A percentile compares a stretch with the other conserved stretches of the same genome.
phyloP scores from a whole-genome alignment of 75 land plant genomes.

The Pinus albicaulis region DNA sequence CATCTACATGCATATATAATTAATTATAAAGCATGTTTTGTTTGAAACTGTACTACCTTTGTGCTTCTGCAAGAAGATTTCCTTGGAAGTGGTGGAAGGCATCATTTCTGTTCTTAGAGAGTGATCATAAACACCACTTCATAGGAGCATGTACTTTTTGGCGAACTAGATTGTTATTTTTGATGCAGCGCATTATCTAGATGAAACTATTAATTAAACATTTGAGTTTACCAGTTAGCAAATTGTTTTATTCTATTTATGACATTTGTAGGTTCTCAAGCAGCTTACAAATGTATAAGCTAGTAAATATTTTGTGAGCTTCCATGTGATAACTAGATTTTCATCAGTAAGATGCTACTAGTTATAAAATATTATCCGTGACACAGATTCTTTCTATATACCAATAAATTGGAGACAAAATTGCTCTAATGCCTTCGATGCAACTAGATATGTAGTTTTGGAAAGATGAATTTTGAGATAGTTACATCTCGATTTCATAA shows the following conservation, averaged over 20 bases:
- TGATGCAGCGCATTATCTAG: neutral
- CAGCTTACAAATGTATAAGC: neutral
- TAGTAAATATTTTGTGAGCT: neutral
- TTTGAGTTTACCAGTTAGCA: neutral
- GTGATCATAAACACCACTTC: neutral
- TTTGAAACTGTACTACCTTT: neutral
- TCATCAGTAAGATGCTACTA: neutral
- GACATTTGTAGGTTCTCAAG: neutral
- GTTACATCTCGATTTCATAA: neutral
- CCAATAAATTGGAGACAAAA: neutral
- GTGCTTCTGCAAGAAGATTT: neutral
- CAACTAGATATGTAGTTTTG: constrained; percentile 6
- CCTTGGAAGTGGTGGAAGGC: neutral
- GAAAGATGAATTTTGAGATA: neutral
- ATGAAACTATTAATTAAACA: neutral
- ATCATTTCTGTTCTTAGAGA: neutral
- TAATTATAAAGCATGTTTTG: neutral
- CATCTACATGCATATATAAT: neutral
- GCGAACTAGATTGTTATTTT: neutral
- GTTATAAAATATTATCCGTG: neutral
- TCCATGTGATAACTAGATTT: neutral
- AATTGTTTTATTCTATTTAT: neutral
- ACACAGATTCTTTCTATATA: neutral
- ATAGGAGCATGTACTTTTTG: neutral
- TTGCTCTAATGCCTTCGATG: neutral